Percentiles rank a stretch among this genome's conserved stretches.
These are phyloP conservation scores for Orbilia ellipsospora DNA, from an alignment of 2,329 filamentous ascomycete species.

Conservation along the genomic window DNA sequence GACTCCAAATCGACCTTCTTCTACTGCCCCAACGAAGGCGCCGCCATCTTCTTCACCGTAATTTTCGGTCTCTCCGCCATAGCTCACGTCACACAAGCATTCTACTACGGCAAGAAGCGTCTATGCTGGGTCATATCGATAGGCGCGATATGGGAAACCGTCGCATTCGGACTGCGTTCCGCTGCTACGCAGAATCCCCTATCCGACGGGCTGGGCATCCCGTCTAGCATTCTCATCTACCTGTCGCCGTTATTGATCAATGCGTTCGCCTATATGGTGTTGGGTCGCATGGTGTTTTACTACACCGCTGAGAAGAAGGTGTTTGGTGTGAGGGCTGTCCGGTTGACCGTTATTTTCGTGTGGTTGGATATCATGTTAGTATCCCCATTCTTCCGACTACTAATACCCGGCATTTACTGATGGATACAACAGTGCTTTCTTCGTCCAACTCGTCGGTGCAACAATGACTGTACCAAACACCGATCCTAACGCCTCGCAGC, in stretches of 20 bases:
- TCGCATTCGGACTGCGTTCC: slow-evolving; percentile 63
- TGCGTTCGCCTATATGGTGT: slow-evolving; percentile 61
- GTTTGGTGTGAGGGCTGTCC: slow-evolving; percentile 60
- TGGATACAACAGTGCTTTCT: slow-evolving; percentile 61
- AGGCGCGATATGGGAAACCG: slow-evolving; percentile 64
- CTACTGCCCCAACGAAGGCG: slow-evolving; percentile 63
- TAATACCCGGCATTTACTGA: slow-evolving; percentile 12
- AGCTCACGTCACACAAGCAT: slow-evolving; percentile 62
- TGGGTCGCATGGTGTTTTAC: slow-evolving; percentile 61
- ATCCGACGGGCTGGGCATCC: slow-evolving; percentile 59
- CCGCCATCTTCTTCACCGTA: slow-evolving; percentile 61
- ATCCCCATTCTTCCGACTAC: background rate
- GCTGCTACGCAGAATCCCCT: slow-evolving; percentile 64
- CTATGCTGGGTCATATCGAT: slow-evolving; percentile 66
- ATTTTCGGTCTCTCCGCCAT: slow-evolving; percentile 61
- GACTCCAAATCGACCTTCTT: slow-evolving; percentile 57
- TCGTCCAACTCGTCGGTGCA: slow-evolving; percentile 65
- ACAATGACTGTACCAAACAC: slow-evolving; percentile 60
- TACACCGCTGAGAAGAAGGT: slow-evolving; percentile 62
- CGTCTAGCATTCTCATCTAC: slow-evolving; percentile 64
- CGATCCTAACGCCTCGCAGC: slow-evolving; percentile 61
- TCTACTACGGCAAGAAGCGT: slow-evolving; percentile 61
- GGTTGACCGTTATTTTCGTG: slow-evolving; percentile 66
- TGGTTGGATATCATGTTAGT: slow-evolving; percentile 64
- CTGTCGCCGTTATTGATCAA: slow-evolving; percentile 61